Evolutionary conservation across 2,329 filamentous ascomycete species (phyloP).

Genomic region (Thielaviopsis euricoi): DNA sequence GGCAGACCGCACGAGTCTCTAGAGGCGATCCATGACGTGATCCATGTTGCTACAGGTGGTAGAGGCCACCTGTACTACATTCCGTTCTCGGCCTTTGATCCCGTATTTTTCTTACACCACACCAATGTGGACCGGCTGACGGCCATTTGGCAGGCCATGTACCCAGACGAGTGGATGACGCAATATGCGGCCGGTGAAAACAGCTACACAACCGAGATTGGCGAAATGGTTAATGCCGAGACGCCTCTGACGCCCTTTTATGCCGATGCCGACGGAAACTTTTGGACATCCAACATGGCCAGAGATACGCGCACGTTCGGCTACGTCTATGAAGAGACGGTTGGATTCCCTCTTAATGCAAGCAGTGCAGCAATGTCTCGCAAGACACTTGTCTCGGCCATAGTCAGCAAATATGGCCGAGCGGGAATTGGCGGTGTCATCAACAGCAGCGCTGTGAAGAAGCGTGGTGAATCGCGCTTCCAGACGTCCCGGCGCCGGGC

Average conservation of each 20-base stretch:
- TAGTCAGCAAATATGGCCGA: slow-evolving; percentile 21
- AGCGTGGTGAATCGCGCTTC: slow-evolving; percentile 1
- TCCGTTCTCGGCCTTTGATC: slow-evolving; percentile 62
- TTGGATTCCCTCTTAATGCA: slow-evolving; percentile 13
- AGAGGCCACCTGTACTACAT: slow-evolving; percentile 55
- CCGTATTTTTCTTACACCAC: slow-evolving; percentile 65
- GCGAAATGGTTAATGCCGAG: slow-evolving; percentile 34
- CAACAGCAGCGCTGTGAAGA: slow-evolving; percentile 26
- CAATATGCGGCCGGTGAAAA: slow-evolving; percentile 36
- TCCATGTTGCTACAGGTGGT: slow-evolving; percentile 42
- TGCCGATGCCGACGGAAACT: slow-evolving; percentile 36
- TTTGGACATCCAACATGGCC: slow-evolving; percentile 51
- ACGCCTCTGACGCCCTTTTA: slow-evolving; percentile 54
- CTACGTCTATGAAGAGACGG: slow-evolving; percentile 57
- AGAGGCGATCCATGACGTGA: slow-evolving; percentile 46
- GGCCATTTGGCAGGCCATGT: slow-evolving; percentile 60
- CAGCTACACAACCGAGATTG: slow-evolving; percentile 43
- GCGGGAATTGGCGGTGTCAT: slow-evolving; percentile 33
- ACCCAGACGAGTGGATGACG: slow-evolving; percentile 50
- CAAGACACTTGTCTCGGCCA: slow-evolving; percentile 15
- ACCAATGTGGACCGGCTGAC: slow-evolving; percentile 59
- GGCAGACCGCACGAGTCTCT: slow-evolving; percentile 43
- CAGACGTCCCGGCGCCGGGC: slow-evolving; percentile 1
- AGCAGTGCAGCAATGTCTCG: slow-evolving; percentile 9
- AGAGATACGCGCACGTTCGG: slow-evolving; percentile 46